Base-by-base conservation (phyloP, 2,329 filamentous ascomycete genomes). In the Neophaeococcomyces mojaviensis region DNA sequence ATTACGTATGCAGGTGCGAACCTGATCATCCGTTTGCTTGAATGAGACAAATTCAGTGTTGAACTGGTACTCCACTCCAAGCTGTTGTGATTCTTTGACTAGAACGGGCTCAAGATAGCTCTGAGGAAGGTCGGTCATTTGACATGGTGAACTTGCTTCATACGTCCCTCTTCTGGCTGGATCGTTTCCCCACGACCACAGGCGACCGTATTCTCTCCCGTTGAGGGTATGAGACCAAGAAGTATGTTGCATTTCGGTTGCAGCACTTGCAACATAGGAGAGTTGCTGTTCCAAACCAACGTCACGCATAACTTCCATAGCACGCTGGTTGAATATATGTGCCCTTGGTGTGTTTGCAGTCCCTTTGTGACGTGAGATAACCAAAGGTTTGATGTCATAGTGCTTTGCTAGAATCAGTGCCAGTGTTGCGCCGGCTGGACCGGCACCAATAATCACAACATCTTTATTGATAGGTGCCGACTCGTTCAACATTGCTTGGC, bases 91-190 rank as follows among this genome's bases (percentile, higher is more conserved):
- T 28, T 67, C 54, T 3, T 65, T 58, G 12, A 71, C 63, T 5
- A 74, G 62, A 24, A 73, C 63, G 1, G 71, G 71, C 49, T 74
- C 71, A 3, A 74, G 58, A n/a, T 68, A 54, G 1, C 70, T 73
- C 51, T 74, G 71, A 2, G 71, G 71, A 2, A 73, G 59, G 54
- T 73, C 70, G 6, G 66, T 53, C 22, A 63, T 65, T 1, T 55
- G 49, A 43, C 69, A 72, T 6, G 70, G 70, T 46, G 64, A 68
- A 2, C 68, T 67, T 7, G 51, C 51, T 5, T 20, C 4, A 19
- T 44, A 44, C 15, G 35, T 32, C 4, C 41, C 41, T 10, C 35
- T 22, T 16, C 18, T 31, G 16, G 34, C 15, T n/a, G 41, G 16
- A 36, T 18, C 30, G 20, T 35, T 3, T 28, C 32, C 13, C 44